These are phyloP conservation scores for Pseudodiploospora longispora DNA, from an alignment of 2,329 filamentous ascomycete genomes.

Conservation along the genomic window DNA sequence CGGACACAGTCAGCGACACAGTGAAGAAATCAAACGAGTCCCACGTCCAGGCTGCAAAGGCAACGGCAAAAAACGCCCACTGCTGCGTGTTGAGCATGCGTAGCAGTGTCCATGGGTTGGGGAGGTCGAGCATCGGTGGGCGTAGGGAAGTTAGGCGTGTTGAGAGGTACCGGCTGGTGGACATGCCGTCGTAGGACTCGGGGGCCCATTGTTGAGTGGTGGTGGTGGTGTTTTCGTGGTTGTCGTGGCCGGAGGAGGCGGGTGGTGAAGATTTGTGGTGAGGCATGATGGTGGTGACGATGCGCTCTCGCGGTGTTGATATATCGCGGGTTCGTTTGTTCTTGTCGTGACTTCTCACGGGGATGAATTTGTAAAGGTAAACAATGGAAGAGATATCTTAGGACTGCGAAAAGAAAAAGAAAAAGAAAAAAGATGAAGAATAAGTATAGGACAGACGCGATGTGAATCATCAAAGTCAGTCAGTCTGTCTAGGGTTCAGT, in stretches of 20 bases:
- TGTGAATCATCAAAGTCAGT: too few species aligned
- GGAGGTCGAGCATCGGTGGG: conserved; percentile 46
- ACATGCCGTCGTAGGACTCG: conserved; percentile 42
- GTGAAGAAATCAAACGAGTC: conserved; percentile 62
- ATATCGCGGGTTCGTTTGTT: too few species aligned
- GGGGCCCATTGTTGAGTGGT: conserved; percentile 16
- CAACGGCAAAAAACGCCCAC: conserved; percentile 48
- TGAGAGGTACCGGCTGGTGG: conserved; percentile 34
- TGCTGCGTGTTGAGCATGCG: conserved; percentile 40
- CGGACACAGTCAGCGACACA: conserved; percentile 49
- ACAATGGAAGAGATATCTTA: too few species aligned
- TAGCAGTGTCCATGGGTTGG: conserved; percentile 44
- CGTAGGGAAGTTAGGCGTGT: conserved; percentile 49
- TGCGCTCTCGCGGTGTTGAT: too few species aligned
- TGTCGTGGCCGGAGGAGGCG: neutral
- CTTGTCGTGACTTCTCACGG: too few species aligned
- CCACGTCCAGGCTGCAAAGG: conserved; percentile 53
- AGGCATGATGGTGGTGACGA: too few species aligned
- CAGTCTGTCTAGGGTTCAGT: too few species aligned
- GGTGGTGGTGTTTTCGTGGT: neutral
- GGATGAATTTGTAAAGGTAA: too few species aligned
- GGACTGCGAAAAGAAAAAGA: too few species aligned
- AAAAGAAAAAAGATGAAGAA: too few species aligned
- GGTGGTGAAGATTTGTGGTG: neutral
- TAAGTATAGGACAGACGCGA: too few species aligned